Conservation (phyloP, 768 basidiomycete species). For the Kwoniella shandongensis region DNA sequence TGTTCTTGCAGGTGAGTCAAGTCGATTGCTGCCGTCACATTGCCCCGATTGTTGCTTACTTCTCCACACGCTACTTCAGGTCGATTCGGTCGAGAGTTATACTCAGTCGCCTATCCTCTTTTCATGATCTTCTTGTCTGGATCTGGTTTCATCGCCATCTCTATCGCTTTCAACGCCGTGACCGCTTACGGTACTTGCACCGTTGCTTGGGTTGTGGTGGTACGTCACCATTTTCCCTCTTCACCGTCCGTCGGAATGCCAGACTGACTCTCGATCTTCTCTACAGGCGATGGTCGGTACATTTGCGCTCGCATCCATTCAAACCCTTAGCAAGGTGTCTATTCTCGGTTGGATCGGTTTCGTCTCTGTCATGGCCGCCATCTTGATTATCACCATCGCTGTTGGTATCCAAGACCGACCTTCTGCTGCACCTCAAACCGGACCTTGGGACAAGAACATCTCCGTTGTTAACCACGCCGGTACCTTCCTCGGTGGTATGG, state of each 20-base stretch:
- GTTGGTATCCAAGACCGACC: slow-evolving; percentile 35
- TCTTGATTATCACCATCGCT: slow-evolving; percentile 20
- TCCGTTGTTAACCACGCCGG: slow-evolving; percentile 25
- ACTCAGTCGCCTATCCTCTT: slow-evolving; percentile 35
- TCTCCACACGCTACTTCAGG: slow-evolving; percentile 9
- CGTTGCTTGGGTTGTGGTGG: slow-evolving; percentile 35
- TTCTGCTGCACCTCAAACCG: slow-evolving; percentile 28
- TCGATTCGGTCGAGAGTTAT: slow-evolving; percentile 32
- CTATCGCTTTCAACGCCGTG: slow-evolving; percentile 43
- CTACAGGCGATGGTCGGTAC: slow-evolving; percentile 23
- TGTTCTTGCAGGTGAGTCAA: slow-evolving; percentile 19
- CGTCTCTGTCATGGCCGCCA: slow-evolving; percentile 15
- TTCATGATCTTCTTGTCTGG: slow-evolving; percentile 41
- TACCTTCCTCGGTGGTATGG: slow-evolving; percentile 35
- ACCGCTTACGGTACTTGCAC: slow-evolving; percentile 40
- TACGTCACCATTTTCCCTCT: background rate
- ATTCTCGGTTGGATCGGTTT: slow-evolving; percentile 22
- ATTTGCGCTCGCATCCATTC: slow-evolving; percentile 27
- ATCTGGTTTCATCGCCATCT: slow-evolving; percentile 35
- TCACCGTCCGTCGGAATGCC: background rate
- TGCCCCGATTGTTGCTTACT: background rate
- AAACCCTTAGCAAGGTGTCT: slow-evolving; percentile 28
- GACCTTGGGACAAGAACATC: slow-evolving; percentile 30
- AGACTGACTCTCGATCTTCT: background rate
- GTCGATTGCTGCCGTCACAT: background rate